Conservation (phyloP, 2,329 filamentous ascomycete genomes). For the Trichoderma endophyticum region DNA sequence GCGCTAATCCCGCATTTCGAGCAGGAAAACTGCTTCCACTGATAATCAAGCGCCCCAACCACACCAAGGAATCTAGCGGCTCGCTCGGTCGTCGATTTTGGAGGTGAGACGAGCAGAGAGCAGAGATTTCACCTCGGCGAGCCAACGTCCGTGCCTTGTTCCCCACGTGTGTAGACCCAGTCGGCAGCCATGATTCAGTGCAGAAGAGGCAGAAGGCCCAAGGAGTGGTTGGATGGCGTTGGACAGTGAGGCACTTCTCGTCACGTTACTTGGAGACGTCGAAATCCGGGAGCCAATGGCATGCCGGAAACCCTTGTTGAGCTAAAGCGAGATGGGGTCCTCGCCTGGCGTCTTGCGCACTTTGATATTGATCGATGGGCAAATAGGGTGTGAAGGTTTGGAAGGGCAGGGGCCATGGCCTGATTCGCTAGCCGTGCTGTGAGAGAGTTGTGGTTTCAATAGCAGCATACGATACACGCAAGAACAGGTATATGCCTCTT, state of each 20-base stretch:
- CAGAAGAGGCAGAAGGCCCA: neutral
- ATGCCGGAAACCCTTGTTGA: constrained; percentile 31
- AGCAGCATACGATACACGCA: neutral
- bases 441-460: neutral
- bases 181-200: constrained; percentile 5
- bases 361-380: constrained; percentile 1
- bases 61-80: constrained; percentile 10
- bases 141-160: neutral
- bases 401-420: neutral
- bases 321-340: constrained; percentile 19
- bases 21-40: neutral
- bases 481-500: neutral
- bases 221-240: constrained; percentile 1
- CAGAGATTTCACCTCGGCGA: constrained; percentile 1
- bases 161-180: neutral
- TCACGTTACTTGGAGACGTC: constrained; percentile 35
- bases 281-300: constrained; percentile 35
- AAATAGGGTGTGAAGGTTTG: constrained; percentile 1
- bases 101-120: constrained; percentile 5
- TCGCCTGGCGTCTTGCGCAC: neutral
- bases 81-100: neutral
- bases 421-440: neutral
- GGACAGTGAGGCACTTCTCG: constrained; percentile 12
- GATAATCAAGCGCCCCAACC: constrained; percentile 9
- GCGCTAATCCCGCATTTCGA: constrained; percentile 33